A percentile compares a stretch with the other conserved stretches of the same genome.
Evolutionary conservation across 2,329 filamentous ascomycete genomes (phyloP).

Genomic region (Talaromyces sp.): DNA sequence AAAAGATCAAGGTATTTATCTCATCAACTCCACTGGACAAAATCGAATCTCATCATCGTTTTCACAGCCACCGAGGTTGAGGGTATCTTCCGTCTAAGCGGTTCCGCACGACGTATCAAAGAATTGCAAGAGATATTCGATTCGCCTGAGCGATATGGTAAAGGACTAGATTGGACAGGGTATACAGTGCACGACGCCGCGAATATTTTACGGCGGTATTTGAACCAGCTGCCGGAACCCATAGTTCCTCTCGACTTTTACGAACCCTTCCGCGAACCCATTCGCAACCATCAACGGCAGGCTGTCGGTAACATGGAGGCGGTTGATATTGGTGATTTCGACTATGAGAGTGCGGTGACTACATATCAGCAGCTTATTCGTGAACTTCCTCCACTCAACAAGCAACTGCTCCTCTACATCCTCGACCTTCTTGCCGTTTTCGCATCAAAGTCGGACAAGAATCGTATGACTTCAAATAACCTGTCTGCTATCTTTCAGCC

Average conservation of each 20-base stretch:
- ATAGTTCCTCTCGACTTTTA: constrained; percentile 95
- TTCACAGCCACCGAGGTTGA: constrained; percentile 79
- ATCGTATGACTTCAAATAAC: constrained; percentile 94
- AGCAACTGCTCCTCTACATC: constrained; percentile 90
- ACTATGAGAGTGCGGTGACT: constrained; percentile 68
- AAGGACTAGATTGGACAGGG: constrained; percentile 92
- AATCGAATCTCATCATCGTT: neutral
- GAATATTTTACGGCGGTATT: constrained; percentile 89
- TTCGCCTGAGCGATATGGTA: constrained; percentile 90
- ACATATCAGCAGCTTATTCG: constrained; percentile 88
- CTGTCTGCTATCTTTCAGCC: constrained; percentile 96
- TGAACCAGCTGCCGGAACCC: constrained; percentile 93
- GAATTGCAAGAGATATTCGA: constrained; percentile 89
- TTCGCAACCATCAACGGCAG: constrained; percentile 64
- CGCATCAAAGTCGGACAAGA: constrained; percentile 91
- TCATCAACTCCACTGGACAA: constrained; percentile 2
- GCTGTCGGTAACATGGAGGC: constrained; percentile 65
- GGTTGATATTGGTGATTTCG: constrained; percentile 66
- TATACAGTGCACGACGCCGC: constrained; percentile 98
- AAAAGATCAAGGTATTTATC: constrained; percentile 83
- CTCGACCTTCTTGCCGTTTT: constrained; percentile 94
- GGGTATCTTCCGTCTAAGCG: constrained; percentile 92
- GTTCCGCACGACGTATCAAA: constrained; percentile 97
- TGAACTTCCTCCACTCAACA: constrained; percentile 84
- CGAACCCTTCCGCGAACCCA: constrained; percentile 79